Evolutionary conservation across 306 rosid species (phyloP), one percentile per base, ranked within the genome.

Genomic region (Ormosia emarginata): DNA sequence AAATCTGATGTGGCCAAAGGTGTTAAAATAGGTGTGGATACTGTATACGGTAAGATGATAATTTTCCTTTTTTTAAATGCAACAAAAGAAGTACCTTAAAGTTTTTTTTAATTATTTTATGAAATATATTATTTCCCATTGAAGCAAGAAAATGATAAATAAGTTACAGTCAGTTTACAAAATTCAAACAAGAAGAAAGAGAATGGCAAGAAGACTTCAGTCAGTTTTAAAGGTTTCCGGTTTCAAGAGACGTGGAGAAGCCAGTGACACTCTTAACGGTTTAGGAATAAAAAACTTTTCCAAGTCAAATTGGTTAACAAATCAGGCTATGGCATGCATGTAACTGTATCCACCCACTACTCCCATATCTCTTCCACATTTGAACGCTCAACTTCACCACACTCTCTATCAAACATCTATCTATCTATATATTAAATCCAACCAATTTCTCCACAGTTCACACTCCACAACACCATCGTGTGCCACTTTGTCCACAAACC

Each of bases 261-360:
- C 41, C 9, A 12, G 17, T 29, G 33, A 58, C 24, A 24, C 24
- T n/a, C n/a, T n/a, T 1, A 24, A 24, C 24, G 24, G 24, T 24
- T 24, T 24, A 24, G 24, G 24, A 24, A 24, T 24, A 24, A 24
- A 24, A 24, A 24, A 24, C 24, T 24, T 24, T 24, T 24, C 77
- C 49, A 50, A 62, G 44, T 72, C 74, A 80, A 72, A 37, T 43
- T 57, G 32, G 6, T 43, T 34, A 15, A 9, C 34, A 65, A 66
- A 52, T 40, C n/a, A 62, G 7, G 55, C 43, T 6, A 71, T 33
- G 32, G 46, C n/a, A 5, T 11, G 52, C 4, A 50, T 77, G 65
- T 78, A 83, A 74, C 80, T 29, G 80, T 55, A 53, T 65, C 66
- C 49, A 50, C 75, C 80, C 86, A 78, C 83, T 66, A 72, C 46